These are phyloP conservation scores for Marasmius tenuissimus DNA, from an alignment of 1,284 basidiomycete genomes.

Conservation along the genomic window DNA sequence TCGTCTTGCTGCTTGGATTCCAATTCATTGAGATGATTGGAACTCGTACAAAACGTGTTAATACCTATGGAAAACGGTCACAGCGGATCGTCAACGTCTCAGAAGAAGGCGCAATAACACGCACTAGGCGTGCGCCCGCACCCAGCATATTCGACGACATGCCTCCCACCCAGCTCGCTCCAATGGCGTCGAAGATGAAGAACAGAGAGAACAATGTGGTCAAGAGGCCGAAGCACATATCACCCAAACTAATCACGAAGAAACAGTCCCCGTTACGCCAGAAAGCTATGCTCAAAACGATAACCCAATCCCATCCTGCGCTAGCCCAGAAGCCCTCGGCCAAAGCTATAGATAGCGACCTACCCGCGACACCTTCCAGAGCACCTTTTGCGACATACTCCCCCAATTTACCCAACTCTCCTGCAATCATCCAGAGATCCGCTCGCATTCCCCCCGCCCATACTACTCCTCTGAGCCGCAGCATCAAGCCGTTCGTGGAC, in stretches of 20 bases:
- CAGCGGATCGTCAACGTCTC: constrained; percentile 61
- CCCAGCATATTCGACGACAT: constrained; percentile 42
- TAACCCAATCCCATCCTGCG: constrained; percentile 4
- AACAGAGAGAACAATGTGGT: constrained; percentile 39
- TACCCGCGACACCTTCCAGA: constrained; percentile 37
- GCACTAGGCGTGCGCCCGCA: constrained; percentile 12
- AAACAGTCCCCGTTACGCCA: constrained; percentile 27
- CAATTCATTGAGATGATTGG: constrained; percentile 40
- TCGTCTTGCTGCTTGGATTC: constrained; percentile 6
- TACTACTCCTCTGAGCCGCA: constrained; percentile 32
- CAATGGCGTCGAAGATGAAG: constrained; percentile 46
- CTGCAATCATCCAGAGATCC: constrained; percentile 27
- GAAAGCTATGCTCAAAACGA: constrained; percentile 15
- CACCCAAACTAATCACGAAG: constrained; percentile 37
- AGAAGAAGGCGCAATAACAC: constrained; percentile 23
- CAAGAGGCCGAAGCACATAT: constrained; percentile 4
- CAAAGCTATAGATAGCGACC: constrained; percentile 24
- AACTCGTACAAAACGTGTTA: constrained; percentile 66
- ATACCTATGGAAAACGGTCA: constrained; percentile 65
- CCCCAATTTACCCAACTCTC: constrained; percentile 42
- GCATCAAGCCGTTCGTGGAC: constrained; percentile 46
- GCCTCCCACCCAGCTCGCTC: constrained; percentile 32
- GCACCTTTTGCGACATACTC: constrained; percentile 41
- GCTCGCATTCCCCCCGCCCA: constrained; percentile 26
- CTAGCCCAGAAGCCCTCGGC: constrained; percentile 15